A percentile compares a stretch with the other conserved stretches of the same genome.
These are phyloP conservation scores for Aspergillus pseudoviridinutans DNA, from an alignment of 2,329 filamentous ascomycete species.

Conservation along the genomic window DNA sequence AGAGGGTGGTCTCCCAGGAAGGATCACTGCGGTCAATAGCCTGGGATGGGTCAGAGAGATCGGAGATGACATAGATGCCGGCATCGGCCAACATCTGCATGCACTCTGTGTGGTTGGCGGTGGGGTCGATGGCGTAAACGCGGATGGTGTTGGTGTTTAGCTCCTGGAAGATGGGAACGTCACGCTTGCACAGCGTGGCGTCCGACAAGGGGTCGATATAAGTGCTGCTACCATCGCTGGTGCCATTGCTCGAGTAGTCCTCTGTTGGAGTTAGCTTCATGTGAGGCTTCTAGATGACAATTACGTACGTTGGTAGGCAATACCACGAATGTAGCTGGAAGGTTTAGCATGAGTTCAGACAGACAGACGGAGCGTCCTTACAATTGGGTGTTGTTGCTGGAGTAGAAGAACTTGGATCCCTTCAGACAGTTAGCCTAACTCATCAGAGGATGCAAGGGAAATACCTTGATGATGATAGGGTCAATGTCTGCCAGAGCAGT, in stretches of 20 bases:
- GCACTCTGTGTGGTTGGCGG: slow-evolving; percentile 69
- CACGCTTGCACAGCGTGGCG: slow-evolving; percentile 66
- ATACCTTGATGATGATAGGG: slow-evolving; percentile 54
- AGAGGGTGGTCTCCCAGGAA: slow-evolving; percentile 72
- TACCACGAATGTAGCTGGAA: slow-evolving; percentile 68
- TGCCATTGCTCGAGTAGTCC: slow-evolving; percentile 47
- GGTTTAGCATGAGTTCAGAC: neutral
- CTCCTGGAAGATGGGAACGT: slow-evolving; percentile 73
- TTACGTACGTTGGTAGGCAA: slow-evolving; percentile 71
- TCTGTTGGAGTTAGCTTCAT: slow-evolving; percentile 28
- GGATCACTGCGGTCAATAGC: slow-evolving; percentile 83
- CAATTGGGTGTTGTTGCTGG: slow-evolving; percentile 70
- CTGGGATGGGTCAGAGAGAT: slow-evolving; percentile 71
- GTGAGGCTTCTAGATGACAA: too few species aligned
- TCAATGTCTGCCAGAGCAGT: slow-evolving; percentile 43
- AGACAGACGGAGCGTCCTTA: neutral
- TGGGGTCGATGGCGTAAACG: slow-evolving; percentile 85
- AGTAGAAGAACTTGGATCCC: slow-evolving; percentile 82
- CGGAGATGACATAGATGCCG: slow-evolving; percentile 91
- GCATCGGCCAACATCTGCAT: slow-evolving; percentile 76
- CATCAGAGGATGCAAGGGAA: neutral
- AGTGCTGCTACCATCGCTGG: slow-evolving; percentile 45
- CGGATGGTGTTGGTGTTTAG: slow-evolving; percentile 87
- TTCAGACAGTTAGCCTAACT: neutral
- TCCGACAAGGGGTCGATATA: slow-evolving; percentile 83